Conservation (phyloP, 2,329 filamentous ascomycete genomes). For the Sphaceloma murrayae region DNA sequence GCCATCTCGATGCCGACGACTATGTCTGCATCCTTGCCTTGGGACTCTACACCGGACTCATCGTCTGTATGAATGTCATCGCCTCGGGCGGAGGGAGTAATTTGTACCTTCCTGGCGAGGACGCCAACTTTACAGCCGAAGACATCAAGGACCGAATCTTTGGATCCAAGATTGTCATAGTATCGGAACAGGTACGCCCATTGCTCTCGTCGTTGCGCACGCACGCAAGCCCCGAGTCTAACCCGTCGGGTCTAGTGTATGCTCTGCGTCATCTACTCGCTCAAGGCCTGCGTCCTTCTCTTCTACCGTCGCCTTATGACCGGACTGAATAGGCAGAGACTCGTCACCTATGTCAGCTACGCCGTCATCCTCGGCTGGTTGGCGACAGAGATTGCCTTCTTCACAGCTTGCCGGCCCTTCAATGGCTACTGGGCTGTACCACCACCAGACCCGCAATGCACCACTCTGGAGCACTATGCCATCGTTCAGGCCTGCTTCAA, state of each 20-base stretch:
- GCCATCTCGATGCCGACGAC: slow-evolving; percentile 18
- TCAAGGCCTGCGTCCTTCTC: slow-evolving; percentile 49
- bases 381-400: slow-evolving; percentile 47
- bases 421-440: slow-evolving; percentile 50
- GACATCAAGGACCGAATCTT: slow-evolving; percentile 37
- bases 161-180: slow-evolving; percentile 37
- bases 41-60: slow-evolving; percentile 33
- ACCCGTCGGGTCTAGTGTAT: no score
- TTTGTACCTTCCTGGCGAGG: slow-evolving; percentile 33
- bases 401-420: slow-evolving; percentile 45
- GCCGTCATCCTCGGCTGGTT: slow-evolving; percentile 43
- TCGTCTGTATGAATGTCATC: slow-evolving; percentile 36
- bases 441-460: slow-evolving; percentile 46
- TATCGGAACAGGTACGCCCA: slow-evolving; percentile 35
- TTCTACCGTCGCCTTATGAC: slow-evolving; percentile 49
- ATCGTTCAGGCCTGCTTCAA: slow-evolving; percentile 51
- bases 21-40: slow-evolving; percentile 20
- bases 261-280: slow-evolving; percentile 47
- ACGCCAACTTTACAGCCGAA: slow-evolving; percentile 29
- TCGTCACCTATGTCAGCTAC: slow-evolving; percentile 40
- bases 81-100: slow-evolving; percentile 36
- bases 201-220: not conserved
- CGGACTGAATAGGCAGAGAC: slow-evolving; percentile 39
- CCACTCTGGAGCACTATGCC: slow-evolving; percentile 47
- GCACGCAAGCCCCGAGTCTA: no score